These are phyloP conservation scores for Pseudohalonectria lignicola DNA, from an alignment of 2,329 filamentous ascomycete species.

Conservation along the genomic window DNA sequence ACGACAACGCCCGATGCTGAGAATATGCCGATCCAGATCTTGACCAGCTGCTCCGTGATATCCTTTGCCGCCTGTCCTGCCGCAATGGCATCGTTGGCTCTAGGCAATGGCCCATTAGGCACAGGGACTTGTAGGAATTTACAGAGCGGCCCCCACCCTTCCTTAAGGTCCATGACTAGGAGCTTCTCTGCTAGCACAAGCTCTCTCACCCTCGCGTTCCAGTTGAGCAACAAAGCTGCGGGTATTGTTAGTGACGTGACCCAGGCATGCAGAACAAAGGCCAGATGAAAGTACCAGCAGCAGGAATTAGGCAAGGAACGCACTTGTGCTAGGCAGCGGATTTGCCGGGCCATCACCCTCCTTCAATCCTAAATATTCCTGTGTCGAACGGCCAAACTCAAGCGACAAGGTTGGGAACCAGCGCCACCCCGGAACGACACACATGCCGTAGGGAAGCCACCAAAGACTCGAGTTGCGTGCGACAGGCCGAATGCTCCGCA, in stretches of 20 bases:
- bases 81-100: conserved; percentile 14
- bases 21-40: neutral
- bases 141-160: conserved; percentile 22
- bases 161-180: conserved; percentile 13
- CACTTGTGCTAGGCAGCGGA: conserved; percentile 1
- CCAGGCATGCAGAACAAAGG: too few species aligned
- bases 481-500: conserved; percentile 12
- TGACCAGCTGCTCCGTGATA: conserved; percentile 1
- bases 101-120: conserved; percentile 16
- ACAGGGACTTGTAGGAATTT: conserved; percentile 16
- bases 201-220: conserved; percentile 3
- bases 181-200: conserved; percentile 14
- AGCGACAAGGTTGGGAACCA: conserved; percentile 1
- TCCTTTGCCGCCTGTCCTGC: conserved; percentile 4
- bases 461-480: conserved; percentile 1
- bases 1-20: neutral
- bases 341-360: neutral
- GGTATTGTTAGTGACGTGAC: neutral
- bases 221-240: conserved; percentile 1
- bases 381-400: conserved; percentile 2
- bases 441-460: conserved; percentile 1
- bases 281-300: too few species aligned
- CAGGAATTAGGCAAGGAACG: too few species aligned
- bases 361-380: neutral
- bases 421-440: conserved; percentile 5